Conservation (phyloP, 2,329 filamentous ascomycete genomes). For the Colletotrichum chrysophilum region DNA sequence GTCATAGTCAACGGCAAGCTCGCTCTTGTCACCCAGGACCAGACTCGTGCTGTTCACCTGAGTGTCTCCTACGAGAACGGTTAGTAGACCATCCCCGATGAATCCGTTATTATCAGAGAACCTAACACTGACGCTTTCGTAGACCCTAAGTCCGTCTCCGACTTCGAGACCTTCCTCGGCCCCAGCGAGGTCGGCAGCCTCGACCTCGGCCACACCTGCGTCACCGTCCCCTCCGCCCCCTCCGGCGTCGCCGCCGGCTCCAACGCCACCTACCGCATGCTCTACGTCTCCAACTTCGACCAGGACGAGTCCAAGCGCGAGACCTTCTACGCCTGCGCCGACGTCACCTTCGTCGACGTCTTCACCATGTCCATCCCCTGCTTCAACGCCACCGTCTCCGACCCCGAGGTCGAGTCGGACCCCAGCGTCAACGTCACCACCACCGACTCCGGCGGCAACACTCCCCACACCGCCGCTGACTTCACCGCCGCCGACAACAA, state of each 20-base stretch:
- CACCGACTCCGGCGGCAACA: constrained; percentile 9
- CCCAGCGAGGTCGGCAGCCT: constrained; percentile 39
- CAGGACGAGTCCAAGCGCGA: constrained; percentile 43
- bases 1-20: constrained; percentile 56
- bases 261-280: constrained; percentile 55
- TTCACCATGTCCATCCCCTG: constrained; percentile 42
- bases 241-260: constrained; percentile 40
- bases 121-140: background rate
- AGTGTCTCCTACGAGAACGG: constrained; percentile 57
- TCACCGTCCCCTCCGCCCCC: constrained; percentile 40
- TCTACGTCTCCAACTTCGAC: constrained; percentile 48
- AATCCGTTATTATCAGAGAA: background rate
- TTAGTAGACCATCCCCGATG: constrained; percentile 29
- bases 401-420: constrained; percentile 27
- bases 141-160: constrained; percentile 44
- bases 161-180: constrained; percentile 45
- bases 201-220: constrained; percentile 51
- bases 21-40: constrained; percentile 61
- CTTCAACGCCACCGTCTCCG: constrained; percentile 47
- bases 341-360: constrained; percentile 47
- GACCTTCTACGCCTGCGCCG: constrained; percentile 55
- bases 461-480: constrained; percentile 25
- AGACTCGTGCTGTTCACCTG: constrained; percentile 59
- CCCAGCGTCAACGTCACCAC: constrained; percentile 21
- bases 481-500: constrained; percentile 28